Conservation (phyloP, 73 alveolate genomes). For the Tetrahymena thermophila region DNA sequence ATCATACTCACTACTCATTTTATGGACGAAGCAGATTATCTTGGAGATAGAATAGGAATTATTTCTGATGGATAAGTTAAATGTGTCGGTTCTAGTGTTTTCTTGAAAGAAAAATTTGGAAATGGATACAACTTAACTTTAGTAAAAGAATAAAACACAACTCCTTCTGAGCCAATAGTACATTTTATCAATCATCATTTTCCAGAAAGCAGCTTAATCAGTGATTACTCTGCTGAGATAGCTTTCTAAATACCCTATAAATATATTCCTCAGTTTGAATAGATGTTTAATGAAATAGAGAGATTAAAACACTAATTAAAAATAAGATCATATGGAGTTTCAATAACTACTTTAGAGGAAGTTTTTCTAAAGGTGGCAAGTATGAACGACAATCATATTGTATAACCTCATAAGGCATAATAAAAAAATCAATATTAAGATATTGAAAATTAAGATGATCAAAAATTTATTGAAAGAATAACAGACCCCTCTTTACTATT, state of each 20-base stretch:
- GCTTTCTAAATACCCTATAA: slow-evolving; percentile 58
- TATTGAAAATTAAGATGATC: neutral
- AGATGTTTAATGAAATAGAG: slow-evolving; percentile 72
- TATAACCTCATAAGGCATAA: neutral
- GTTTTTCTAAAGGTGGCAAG: slow-evolving; percentile 54
- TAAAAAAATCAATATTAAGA: neutral
- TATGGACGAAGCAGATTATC: slow-evolving; percentile 68
- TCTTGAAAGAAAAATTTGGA: slow-evolving; percentile 57
- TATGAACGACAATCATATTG: slow-evolving; percentile 27
- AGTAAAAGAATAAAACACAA: slow-evolving; percentile 37
- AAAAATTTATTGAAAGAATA: slow-evolving; percentile 14
- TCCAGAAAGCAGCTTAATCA: slow-evolving; percentile 7
- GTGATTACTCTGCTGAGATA: slow-evolving; percentile 61
- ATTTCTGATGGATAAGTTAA: slow-evolving; percentile 52
- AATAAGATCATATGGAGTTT: slow-evolving; percentile 75
- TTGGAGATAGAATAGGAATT: slow-evolving; percentile 68
- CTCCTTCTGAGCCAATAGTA: slow-evolving; percentile 7
- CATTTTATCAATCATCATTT: slow-evolving; percentile 14
- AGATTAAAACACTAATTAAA: slow-evolving; percentile 48
- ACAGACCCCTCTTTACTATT: slow-evolving; percentile 7
- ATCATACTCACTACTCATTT: slow-evolving; percentile 67
- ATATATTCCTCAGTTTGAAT: slow-evolving; percentile 50
- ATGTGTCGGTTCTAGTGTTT: slow-evolving; percentile 50
- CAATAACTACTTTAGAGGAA: too few relatives aligned
- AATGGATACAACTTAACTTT: slow-evolving; percentile 78